phyloP scores from a whole-genome alignment of 305 asterid genomes.

The Fraxinus dipetala region DNA sequence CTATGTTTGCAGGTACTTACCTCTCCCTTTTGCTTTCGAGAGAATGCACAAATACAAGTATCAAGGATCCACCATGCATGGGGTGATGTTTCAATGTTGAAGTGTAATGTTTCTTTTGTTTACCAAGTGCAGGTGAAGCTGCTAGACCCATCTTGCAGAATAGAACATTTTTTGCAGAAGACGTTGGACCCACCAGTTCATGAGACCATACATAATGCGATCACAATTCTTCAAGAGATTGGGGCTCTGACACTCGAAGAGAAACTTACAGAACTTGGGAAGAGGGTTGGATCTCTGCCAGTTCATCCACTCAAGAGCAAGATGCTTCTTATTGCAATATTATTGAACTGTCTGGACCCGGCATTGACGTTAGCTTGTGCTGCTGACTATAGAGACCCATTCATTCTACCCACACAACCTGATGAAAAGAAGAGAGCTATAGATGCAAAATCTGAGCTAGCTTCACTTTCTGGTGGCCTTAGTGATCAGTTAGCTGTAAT shows the following conservation, averaged over 20 bases:
- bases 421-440: slow-evolving; percentile 64
- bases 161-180: slow-evolving; percentile 79
- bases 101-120: slow-evolving; percentile 7
- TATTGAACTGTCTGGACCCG: slow-evolving; percentile 83
- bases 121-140: slow-evolving; percentile 70
- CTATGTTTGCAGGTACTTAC: slow-evolving; percentile 76
- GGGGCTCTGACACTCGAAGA: slow-evolving; percentile 82
- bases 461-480: slow-evolving; percentile 69
- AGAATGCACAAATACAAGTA: slow-evolving; percentile 2
- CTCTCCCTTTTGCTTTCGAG: slow-evolving; percentile 16
- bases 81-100: background rate
- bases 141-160: slow-evolving; percentile 68
- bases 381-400: slow-evolving; percentile 77
- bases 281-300: slow-evolving; percentile 80
- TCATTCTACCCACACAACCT: slow-evolving; percentile 73
- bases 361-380: slow-evolving; percentile 94
- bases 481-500: slow-evolving; percentile 88
- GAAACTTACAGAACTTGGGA: slow-evolving; percentile 82
- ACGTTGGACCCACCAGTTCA: slow-evolving; percentile 79
- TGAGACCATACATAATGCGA: slow-evolving; percentile 81
- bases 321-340: slow-evolving; percentile 81
- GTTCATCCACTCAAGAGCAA: slow-evolving; percentile 93
- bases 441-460: slow-evolving; percentile 69
- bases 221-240: slow-evolving; percentile 72
- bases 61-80: background rate